These are phyloP conservation scores for Bipolaris zeicola DNA, from an alignment of 2,329 filamentous ascomycete species.

Conservation along the genomic window DNA sequence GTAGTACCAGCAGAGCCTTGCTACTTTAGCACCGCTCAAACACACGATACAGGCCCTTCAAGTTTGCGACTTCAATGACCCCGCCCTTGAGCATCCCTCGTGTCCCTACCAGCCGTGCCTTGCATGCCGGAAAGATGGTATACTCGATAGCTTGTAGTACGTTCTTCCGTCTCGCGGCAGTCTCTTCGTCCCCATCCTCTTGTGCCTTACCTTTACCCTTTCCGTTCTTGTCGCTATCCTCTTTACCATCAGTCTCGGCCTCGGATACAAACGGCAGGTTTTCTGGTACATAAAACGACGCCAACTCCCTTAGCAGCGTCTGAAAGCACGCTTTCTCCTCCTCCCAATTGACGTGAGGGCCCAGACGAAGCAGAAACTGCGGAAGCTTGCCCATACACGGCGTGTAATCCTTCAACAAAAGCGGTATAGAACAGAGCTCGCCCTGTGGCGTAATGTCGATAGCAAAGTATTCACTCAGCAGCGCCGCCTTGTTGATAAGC, in stretches of 20 bases:
- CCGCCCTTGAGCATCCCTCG: constrained; percentile 72
- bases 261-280: constrained; percentile 64
- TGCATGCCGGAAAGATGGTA: constrained; percentile 87
- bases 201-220: constrained; percentile 18
- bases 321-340: constrained; percentile 86
- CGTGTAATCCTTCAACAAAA: constrained; percentile 86
- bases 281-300: constrained; percentile 89
- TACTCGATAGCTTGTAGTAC: constrained; percentile 81
- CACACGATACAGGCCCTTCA: constrained; percentile 91
- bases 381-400: constrained; percentile 87
- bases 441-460: constrained; percentile 80
- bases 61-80: constrained; percentile 82
- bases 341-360: constrained; percentile 85
- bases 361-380: constrained; percentile 82
- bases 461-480: constrained; percentile 92
- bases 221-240: constrained; percentile 12
- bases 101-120: constrained; percentile 81
- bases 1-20: neutral
- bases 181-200: constrained; percentile 48
- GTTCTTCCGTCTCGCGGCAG: constrained; percentile 64
- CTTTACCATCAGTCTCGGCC: constrained; percentile 50
- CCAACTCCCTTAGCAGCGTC: constrained; percentile 82
- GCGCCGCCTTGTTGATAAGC: constrained; percentile 76
- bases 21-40: constrained; percentile 81
- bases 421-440: constrained; percentile 76